Evolutionary conservation across 768 basidiomycete species (phyloP), one percentile per base, ranked within the genome.

Genomic region (Leccinum arenicola): DNA sequence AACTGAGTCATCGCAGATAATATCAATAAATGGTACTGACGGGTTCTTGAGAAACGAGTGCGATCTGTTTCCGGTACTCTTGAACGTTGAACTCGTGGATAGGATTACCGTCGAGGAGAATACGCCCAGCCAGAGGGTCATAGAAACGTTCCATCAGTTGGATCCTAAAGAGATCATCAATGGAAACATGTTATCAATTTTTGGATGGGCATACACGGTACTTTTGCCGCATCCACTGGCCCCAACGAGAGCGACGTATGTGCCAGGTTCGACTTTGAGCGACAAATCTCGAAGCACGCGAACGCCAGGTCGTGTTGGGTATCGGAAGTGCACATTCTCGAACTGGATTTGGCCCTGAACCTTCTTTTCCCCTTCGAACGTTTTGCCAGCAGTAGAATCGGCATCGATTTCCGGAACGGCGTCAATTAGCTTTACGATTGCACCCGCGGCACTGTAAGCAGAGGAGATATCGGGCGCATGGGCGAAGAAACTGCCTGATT

Each of bases 41-140:
- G 25, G 91, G 91, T 64, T 93, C 91, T 71, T 98, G 95, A 50
- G 94, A 96, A 25, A 98, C 95, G 25, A 97, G 77, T 1, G 93
- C 89, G 38, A 98, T 83, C 52, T 93, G 82, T 70, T 92, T 88
- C 59, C 95, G 85, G 78, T 95, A 98, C 56, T 91, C 89, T 63
- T 90, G 84, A 45, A 95, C 77, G 64, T 94, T 94, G 62, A 91
- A 81, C 11, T 89, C 84, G 14, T 81, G 80, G 70, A 96, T 88
- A 56, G 83, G 82, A 68, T 88, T 80, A 47, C 83, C 87, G 65
- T 95, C 93, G 49, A 95, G 79, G 60, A 84, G 83, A 57, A 93
- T 78, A 33, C 82, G 78, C 56, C 91, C 91, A 19, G 83, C 82
- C 21, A 89, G 74, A 17, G 91, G 85, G 69, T 93, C 89, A 68